Conservation (phyloP, 768 basidiomycete species). For the Paxillus ammoniavirescens region DNA sequence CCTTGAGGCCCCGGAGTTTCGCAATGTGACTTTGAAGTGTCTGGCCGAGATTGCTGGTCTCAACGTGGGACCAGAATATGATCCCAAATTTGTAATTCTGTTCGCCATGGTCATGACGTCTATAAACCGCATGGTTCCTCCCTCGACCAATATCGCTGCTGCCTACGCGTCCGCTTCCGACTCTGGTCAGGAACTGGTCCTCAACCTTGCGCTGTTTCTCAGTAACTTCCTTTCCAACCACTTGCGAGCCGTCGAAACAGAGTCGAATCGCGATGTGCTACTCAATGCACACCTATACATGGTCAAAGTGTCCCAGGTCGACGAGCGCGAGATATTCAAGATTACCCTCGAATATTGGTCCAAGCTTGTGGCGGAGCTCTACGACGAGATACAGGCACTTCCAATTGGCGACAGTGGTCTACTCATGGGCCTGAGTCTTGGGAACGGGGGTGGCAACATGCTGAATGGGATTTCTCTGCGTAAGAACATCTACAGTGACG, state of each 20-base stretch:
- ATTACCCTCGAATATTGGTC: constrained; percentile 98
- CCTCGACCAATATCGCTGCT: constrained; percentile 89
- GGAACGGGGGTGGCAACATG: constrained; percentile 61
- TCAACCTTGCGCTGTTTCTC: constrained; percentile 97
- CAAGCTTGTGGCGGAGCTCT: constrained; percentile 93
- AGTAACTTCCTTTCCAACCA: constrained; percentile 94
- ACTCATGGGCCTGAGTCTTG: constrained; percentile 86
- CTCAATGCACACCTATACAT: constrained; percentile 97
- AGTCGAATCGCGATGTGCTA: constrained; percentile 85
- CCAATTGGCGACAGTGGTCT: constrained; percentile 85
- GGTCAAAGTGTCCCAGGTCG: constrained; percentile 97
- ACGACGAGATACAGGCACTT: constrained; percentile 93
- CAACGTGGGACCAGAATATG: constrained; percentile 94
- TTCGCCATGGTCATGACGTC: constrained; percentile 99
- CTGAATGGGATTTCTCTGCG: constrained; percentile 76
- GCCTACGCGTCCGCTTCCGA: constrained; percentile 90
- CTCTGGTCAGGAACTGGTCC: constrained; percentile 92
- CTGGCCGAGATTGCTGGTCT: constrained; percentile 94
- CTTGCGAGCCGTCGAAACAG: constrained; percentile 90
- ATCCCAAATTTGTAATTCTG: constrained; percentile 94
- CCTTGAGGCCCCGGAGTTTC: constrained; percentile 94
- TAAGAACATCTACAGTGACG: constrained; percentile 95
- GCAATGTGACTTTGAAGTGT: constrained; percentile 95
- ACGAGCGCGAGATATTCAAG: constrained; percentile 99
- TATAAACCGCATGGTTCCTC: constrained; percentile 95